Percentiles rank a stretch among this genome's conserved stretches.
Evolutionary conservation across 306 rosid species (phyloP).

Genomic region (Quercus dentata): DNA sequence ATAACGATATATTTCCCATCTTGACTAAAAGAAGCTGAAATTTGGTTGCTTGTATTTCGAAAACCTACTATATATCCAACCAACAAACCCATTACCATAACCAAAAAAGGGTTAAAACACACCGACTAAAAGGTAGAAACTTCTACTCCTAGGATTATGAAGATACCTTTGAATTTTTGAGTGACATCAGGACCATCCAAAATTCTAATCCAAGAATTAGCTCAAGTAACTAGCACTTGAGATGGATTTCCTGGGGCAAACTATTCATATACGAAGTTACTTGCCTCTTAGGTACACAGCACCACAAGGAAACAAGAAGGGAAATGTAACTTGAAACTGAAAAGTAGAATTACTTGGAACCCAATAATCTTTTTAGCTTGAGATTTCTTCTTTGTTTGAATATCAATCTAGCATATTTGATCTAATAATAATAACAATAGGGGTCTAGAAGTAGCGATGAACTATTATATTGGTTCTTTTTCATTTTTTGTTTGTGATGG

Average conservation of each 20-base stretch:
- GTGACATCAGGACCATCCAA: slow-evolving; percentile 51
- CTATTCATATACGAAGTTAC: slow-evolving; percentile 28
- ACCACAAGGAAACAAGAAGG: background rate
- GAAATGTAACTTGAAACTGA: background rate
- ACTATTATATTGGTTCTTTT: no score
- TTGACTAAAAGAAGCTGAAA: slow-evolving; percentile 64
- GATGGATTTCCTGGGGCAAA: slow-evolving; percentile 58
- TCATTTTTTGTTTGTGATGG: no score
- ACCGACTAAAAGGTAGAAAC: background rate
- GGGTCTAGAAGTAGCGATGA: no score
- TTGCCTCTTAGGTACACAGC: background rate
- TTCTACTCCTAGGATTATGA: background rate
- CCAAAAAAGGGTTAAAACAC: background rate
- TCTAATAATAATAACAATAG: slow-evolving; percentile 15
- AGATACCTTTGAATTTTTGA: slow-evolving; percentile 73
- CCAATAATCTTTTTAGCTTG: slow-evolving; percentile 68
- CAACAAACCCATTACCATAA: background rate
- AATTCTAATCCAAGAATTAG: slow-evolving; percentile 68
- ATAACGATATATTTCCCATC: slow-evolving; percentile 60
- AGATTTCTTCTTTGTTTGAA: slow-evolving; percentile 56
- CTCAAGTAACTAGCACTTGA: slow-evolving; percentile 71
- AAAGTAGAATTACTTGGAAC: slow-evolving; percentile 53
- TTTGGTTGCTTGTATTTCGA: slow-evolving; percentile 71
- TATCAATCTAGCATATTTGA: slow-evolving; percentile 53
- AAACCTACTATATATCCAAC: slow-evolving; percentile 46